Conservation (phyloP, 345 rosid genomes). For the Camelina laxa region DNA sequence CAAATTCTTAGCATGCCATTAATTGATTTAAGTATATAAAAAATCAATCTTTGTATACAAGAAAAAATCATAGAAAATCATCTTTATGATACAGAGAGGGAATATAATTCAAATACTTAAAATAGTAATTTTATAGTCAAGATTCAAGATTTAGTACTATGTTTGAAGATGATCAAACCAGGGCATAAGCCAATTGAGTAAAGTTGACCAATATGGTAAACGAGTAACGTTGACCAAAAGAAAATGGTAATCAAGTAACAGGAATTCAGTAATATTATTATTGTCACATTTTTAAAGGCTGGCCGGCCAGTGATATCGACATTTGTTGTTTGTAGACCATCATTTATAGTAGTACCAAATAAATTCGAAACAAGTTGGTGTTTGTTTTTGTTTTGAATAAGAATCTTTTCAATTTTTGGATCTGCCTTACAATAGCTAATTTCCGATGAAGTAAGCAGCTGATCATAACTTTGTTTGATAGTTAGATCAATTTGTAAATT, state of each 20-base stretch:
- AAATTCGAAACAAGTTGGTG: constrained; percentile 11
- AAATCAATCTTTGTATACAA: too few relatives aligned
- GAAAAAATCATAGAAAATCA: too few relatives aligned
- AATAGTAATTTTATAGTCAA: not conserved
- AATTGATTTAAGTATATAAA: too few relatives aligned
- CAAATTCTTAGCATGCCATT: too few relatives aligned
- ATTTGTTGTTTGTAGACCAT: not conserved
- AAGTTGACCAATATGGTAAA: too few relatives aligned
- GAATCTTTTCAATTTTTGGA: constrained; percentile 22
- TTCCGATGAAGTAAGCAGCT: too few relatives aligned
- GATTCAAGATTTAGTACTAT: not conserved
- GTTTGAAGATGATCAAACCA: not conserved
- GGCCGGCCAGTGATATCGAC: not conserved
- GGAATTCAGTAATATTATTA: not conserved
- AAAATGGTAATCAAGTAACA: constrained; percentile 10
- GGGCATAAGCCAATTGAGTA: not conserved
- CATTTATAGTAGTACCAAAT: constrained; percentile 22
- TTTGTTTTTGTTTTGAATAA: constrained; percentile 12
- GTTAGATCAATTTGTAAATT: not conserved
- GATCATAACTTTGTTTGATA: not conserved
- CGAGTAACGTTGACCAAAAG: constrained; percentile 12
- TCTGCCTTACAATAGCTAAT: not conserved
- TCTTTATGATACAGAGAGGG: too few relatives aligned
- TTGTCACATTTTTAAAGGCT: not conserved
- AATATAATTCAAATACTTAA: not conserved